Evolutionary conservation across 2,329 filamentous ascomycete genomes (phyloP).

Genomic region (Cercospora citrullina): DNA sequence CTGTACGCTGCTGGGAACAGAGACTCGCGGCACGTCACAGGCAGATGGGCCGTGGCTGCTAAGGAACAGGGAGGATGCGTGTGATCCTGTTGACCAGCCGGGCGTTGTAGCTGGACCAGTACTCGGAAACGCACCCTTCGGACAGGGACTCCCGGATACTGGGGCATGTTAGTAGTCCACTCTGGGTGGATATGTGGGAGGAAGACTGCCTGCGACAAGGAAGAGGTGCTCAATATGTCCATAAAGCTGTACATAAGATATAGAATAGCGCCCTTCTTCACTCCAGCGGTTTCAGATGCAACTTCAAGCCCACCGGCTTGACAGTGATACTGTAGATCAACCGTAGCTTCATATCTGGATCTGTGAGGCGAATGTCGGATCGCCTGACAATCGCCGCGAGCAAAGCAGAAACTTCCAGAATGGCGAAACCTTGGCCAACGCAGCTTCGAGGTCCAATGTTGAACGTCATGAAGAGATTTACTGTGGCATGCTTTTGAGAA

Average conservation of each 20-base stretch:
- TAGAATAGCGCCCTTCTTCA: neutral
- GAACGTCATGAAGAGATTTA: slow-evolving; percentile 13
- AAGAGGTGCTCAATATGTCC: too few relatives aligned
- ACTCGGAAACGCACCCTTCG: neutral
- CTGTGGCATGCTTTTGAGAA: neutral
- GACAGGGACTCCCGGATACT: too few relatives aligned
- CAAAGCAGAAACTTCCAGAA: slow-evolving; percentile 3
- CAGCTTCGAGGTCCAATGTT: slow-evolving; percentile 9
- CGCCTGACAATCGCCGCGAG: slow-evolving; percentile 8
- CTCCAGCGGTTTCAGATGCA: neutral
- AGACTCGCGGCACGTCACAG: neutral
- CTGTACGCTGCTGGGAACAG: neutral
- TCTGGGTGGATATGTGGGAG: too few relatives aligned
- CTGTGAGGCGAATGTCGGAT: neutral
- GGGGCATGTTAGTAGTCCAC: too few relatives aligned
- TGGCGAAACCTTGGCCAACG: slow-evolving; percentile 15
- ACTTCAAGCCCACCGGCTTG: neutral
- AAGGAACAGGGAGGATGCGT: neutral
- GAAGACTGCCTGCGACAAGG: too few relatives aligned
- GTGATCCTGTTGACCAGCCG: neutral
- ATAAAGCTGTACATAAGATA: too few relatives aligned
- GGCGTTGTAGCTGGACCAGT: neutral
- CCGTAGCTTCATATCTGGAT: neutral
- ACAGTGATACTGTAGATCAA: slow-evolving; percentile 9
- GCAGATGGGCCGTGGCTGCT: neutral